A percentile compares a stretch with the other conserved stretches of the same genome.
Conservation (phyloP, 768 basidiomycete species). For the Suillus ampliporus region DNA sequence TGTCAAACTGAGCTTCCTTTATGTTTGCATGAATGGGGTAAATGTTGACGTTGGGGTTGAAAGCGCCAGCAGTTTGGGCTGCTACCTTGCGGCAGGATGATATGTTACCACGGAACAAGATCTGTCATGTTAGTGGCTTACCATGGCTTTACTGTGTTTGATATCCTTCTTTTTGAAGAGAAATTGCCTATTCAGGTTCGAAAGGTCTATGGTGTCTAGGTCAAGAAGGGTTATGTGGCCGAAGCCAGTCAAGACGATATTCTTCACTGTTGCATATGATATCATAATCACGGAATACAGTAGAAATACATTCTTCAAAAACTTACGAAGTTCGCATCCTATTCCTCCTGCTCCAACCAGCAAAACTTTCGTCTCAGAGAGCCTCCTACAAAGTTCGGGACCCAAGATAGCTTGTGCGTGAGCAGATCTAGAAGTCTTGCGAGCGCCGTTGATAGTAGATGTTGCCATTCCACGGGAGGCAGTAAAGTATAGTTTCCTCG, state of each 20-base stretch:
- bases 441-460: slow-evolving; percentile 17
- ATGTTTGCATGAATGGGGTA: slow-evolving; percentile 94
- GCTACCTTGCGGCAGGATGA: slow-evolving; percentile 60
- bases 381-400: slow-evolving; percentile 62
- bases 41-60: slow-evolving; percentile 89
- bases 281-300: slow-evolving; percentile 3
- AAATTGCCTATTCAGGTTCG: slow-evolving; percentile 96
- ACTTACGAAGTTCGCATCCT: slow-evolving; percentile 91
- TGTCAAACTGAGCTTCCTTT: slow-evolving; percentile 89
- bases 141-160: slow-evolving; percentile 94
- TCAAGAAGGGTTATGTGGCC: slow-evolving; percentile 92
- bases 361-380: slow-evolving; percentile 73
- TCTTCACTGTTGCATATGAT: slow-evolving; percentile 72
- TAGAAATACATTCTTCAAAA: neutral
- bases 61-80: slow-evolving; percentile 78
- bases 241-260: slow-evolving; percentile 91
- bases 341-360: slow-evolving; percentile 97
- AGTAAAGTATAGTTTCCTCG: neutral
- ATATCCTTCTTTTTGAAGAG: slow-evolving; percentile 97
- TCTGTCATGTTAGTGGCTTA: slow-evolving; percentile 37
- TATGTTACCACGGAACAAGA: neutral
- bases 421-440: slow-evolving; percentile 44
- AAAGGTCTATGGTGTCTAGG: slow-evolving; percentile 97
- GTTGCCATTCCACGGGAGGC: slow-evolving; percentile 6
- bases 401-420: slow-evolving; percentile 86